Percentiles rank a stretch among this genome's conserved stretches.
Conservation (phyloP, 176 grass and related monocot genomes). For the Triticum urartu region DNA sequence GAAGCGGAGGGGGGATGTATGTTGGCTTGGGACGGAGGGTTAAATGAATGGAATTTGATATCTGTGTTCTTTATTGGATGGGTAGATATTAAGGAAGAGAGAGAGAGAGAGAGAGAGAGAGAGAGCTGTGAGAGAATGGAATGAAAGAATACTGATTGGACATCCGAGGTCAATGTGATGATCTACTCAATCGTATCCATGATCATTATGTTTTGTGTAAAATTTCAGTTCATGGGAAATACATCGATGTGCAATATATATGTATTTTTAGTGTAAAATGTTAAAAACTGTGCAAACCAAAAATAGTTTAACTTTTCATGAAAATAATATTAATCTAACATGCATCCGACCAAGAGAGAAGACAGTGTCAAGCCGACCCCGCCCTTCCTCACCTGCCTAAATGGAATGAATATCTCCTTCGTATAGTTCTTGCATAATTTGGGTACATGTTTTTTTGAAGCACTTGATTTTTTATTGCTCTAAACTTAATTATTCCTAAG, state of each 20-base stretch:
- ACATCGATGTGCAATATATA: not conserved
- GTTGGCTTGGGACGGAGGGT: not conserved
- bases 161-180: conserved; percentile 13
- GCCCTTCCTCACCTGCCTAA: too few relatives aligned
- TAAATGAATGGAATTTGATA: conserved; percentile 38
- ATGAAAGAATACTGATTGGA: conserved; percentile 19
- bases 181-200: not conserved
- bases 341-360: too few relatives aligned
- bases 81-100: conserved; percentile 21
- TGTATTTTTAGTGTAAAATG: too few relatives aligned
- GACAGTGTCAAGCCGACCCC: too few relatives aligned
- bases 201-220: not conserved
- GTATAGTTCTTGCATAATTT: too few relatives aligned
- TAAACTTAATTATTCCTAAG: too few relatives aligned
- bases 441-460: too few relatives aligned
- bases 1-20: conserved; percentile 12
- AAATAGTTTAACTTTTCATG: too few relatives aligned
- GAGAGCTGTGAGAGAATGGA: not conserved
- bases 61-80: conserved; percentile 45
- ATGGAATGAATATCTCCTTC: too few relatives aligned
- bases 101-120: not conserved
- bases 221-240: not conserved
- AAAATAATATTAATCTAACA: too few relatives aligned
- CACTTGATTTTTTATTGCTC: too few relatives aligned
- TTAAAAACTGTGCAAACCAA: too few relatives aligned